Percentiles rank a stretch among this genome's conserved stretches.
Evolutionary conservation across 805 yeast genomes (phyloP).

Genomic region (Millerago galiae): DNA sequence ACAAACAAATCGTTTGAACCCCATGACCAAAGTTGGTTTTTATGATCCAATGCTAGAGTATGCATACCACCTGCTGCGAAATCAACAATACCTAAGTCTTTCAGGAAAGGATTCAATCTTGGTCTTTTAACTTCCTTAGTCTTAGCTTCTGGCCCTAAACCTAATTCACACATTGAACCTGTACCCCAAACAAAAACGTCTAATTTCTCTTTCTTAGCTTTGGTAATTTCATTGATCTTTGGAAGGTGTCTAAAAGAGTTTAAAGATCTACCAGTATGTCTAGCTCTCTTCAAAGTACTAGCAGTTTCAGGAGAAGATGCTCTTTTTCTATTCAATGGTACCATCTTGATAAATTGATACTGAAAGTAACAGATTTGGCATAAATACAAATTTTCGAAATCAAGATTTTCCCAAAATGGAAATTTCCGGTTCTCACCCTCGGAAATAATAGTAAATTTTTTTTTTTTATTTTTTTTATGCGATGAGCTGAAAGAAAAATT

Average conservation of each 20-base stretch:
- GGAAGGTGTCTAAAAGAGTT: conserved; percentile 23
- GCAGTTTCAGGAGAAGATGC: conserved; percentile 14
- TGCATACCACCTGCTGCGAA: conserved; percentile 97
- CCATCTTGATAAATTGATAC: conserved; percentile 12
- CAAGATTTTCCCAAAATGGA: conserved; percentile 2
- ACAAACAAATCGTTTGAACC: conserved; percentile 93
- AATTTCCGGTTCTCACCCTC: conserved; percentile 4
- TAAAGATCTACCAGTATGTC: conserved; percentile 24
- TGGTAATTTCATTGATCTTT: conserved; percentile 22
- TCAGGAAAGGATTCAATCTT: conserved; percentile 76
- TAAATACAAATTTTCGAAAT: conserved; percentile 2
- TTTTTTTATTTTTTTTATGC: not conserved
- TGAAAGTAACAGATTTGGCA: not conserved
- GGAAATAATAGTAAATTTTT: not conserved
- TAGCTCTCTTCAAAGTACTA: conserved; percentile 15
- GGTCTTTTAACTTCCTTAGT: conserved; percentile 96
- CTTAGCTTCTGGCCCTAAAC: conserved; percentile 90
- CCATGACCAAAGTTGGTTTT: conserved; percentile 93
- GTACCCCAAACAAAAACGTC: conserved; percentile 93
- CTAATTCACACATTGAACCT: conserved; percentile 96
- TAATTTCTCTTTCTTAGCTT: conserved; percentile 29
- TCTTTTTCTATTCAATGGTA: conserved; percentile 22
- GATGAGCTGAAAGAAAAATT: not conserved
- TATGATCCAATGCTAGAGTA: conserved; percentile 69
- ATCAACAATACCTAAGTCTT: conserved; percentile 68